A percentile compares a stretch with the other conserved stretches of the same genome.
These are phyloP conservation scores for Tulasnella sp. DNA, from an alignment of 768 basidiomycete genomes.

Conservation along the genomic window DNA sequence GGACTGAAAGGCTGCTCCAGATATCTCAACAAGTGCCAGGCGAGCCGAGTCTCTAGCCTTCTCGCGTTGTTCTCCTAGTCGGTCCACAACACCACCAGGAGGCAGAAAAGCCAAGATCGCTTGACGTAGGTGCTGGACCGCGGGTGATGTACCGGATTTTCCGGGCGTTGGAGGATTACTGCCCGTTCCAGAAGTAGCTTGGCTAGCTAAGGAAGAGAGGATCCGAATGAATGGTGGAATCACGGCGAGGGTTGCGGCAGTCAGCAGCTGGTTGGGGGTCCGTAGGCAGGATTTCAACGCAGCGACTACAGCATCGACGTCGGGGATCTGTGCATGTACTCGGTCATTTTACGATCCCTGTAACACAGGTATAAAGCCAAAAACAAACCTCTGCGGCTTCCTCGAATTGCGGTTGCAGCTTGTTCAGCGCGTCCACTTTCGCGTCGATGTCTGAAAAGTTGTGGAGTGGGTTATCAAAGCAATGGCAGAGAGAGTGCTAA, in stretches of 20 bases:
- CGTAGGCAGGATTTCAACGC: conserved; percentile 71
- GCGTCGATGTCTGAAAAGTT: conserved; percentile 33
- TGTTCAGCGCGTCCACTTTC: conserved; percentile 74
- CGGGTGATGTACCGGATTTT: conserved; percentile 39
- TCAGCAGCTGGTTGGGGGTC: conserved; percentile 75
- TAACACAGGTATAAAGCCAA: neutral
- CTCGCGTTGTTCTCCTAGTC: conserved; percentile 74
- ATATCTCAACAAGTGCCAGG: conserved; percentile 69
- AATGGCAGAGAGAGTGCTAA: conserved; percentile 3
- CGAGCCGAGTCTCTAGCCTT: conserved; percentile 67
- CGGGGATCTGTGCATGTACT: conserved; percentile 51
- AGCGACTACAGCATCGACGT: conserved; percentile 64
- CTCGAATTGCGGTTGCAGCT: conserved; percentile 73
- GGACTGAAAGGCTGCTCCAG: conserved; percentile 63
- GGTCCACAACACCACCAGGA: conserved; percentile 72
- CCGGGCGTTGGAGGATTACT: conserved; percentile 34
- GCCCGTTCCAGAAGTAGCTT: conserved; percentile 32
- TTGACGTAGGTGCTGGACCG: conserved; percentile 51
- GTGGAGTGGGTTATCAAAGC: neutral
- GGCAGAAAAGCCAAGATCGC: conserved; percentile 66
- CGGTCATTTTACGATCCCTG: neutral
- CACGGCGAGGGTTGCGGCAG: conserved; percentile 67
- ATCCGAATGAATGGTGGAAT: conserved; percentile 64
- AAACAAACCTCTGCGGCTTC: conserved; percentile 58
- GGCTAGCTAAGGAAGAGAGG: conserved; percentile 51